phyloP scores from a whole-genome alignment of 2,329 filamentous ascomycete genomes.

The Verticillium klebahnii region DNA sequence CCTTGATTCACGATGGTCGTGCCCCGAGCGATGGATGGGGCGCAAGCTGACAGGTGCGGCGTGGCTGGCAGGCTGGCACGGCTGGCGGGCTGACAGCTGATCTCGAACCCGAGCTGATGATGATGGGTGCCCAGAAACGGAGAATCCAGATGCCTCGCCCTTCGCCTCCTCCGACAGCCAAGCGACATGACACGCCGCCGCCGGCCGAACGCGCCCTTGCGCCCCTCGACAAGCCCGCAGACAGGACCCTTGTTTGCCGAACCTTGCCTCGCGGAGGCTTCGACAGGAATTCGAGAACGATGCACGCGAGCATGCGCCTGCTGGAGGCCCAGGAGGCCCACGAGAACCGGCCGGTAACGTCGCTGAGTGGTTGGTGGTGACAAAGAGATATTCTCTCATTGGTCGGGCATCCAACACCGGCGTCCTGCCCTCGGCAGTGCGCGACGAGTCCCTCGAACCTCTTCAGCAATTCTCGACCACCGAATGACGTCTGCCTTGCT shows the following conservation, averaged over 20 bases:
- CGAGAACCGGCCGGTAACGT: slow-evolving; percentile 11
- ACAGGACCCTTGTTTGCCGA: not conserved
- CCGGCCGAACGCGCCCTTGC: not conserved
- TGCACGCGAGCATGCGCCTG: not conserved
- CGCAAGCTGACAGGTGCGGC: not conserved
- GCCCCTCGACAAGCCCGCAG: not conserved
- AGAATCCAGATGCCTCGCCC: not conserved
- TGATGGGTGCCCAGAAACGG: not conserved
- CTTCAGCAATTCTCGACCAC: not conserved
- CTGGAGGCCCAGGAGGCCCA: not conserved
- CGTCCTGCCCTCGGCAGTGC: not conserved
- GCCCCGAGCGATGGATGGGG: not conserved
- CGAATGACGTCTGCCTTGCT: not conserved
- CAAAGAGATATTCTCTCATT: slow-evolving; percentile 14
- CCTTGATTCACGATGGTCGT: not conserved
- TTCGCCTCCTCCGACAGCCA: not conserved
- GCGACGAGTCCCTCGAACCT: not conserved
- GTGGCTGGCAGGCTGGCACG: not conserved
- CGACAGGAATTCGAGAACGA: not conserved
- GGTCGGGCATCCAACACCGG: slow-evolving; percentile 5
- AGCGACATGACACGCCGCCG: not conserved
- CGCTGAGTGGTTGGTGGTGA: slow-evolving; percentile 14
- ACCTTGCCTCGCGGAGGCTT: not conserved
- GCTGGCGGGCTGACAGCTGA: not conserved
- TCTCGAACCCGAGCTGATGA: not conserved